phyloP scores from a whole-genome alignment of 495 filamentous ascomycete genomes.

The Parachaetomium inaequale region DNA sequence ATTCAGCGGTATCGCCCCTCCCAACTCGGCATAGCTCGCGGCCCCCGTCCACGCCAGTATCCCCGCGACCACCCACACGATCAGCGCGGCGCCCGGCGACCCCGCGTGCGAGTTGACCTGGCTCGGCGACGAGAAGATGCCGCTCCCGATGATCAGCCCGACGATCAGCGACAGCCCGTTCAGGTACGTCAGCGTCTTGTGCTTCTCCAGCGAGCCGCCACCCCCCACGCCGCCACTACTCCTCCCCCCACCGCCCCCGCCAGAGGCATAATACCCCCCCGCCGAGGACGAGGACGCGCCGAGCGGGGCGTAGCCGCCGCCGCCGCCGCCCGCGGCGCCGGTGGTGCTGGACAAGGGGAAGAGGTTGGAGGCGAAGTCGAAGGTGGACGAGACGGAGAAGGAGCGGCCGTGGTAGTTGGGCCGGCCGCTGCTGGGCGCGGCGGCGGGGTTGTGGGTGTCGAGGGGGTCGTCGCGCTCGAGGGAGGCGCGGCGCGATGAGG shows the following conservation, averaged over 20 bases:
- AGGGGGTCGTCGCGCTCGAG: conserved; percentile 83
- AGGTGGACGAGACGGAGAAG: conserved; percentile 86
- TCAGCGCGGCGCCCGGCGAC: conserved; percentile 83
- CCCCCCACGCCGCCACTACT: conserved; percentile 3
- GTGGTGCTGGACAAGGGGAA: conserved; percentile 86
- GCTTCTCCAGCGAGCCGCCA: conserved; percentile 73
- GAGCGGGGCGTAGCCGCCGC: conserved; percentile 68
- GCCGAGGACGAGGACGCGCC: conserved; percentile 56
- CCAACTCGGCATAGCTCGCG: conserved; percentile 92
- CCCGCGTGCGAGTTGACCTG: conserved; percentile 92
- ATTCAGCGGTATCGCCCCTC: conserved; percentile 92
- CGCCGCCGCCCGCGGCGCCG: conserved; percentile 30
- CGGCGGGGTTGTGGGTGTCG: conserved; percentile 54
- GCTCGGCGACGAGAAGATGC: conserved; percentile 92
- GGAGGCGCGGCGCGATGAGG: conserved; percentile 87
- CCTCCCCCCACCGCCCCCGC: neutral
- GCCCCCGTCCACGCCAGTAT: conserved; percentile 94
- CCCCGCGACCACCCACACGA: conserved; percentile 88
- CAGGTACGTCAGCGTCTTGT: conserved; percentile 91
- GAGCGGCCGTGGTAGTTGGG: conserved; percentile 51
- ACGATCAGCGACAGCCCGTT: conserved; percentile 90
- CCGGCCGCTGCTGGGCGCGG: conserved; percentile 30
- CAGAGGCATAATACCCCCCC: too few relatives aligned
- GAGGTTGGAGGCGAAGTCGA: conserved; percentile 87
- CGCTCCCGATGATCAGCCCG: conserved; percentile 93